A percentile compares a stretch with the other conserved stretches of the same genome.
Evolutionary conservation across 2,329 filamentous ascomycete species (phyloP).

Genomic region (Ascochyta koolunga): DNA sequence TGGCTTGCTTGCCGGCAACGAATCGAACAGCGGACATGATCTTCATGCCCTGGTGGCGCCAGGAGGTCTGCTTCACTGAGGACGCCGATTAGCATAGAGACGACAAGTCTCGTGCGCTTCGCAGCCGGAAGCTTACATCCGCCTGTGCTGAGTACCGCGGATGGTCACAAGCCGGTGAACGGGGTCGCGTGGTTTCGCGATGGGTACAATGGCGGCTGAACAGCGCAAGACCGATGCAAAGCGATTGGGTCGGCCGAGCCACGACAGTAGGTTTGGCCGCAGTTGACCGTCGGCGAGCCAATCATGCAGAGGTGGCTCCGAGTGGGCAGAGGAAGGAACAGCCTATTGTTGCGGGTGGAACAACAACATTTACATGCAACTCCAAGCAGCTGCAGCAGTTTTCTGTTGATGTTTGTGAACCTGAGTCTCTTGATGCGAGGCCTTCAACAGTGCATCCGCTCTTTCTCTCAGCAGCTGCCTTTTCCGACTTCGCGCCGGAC

Average conservation of each 20-base stretch:
- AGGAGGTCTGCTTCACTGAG: not conserved
- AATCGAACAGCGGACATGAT: conserved; percentile 35
- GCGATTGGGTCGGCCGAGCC: conserved; percentile 10
- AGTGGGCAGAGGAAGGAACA: conserved; percentile 11
- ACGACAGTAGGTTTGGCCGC: conserved; percentile 5
- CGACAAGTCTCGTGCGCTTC: not conserved
- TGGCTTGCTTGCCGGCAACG: conserved; percentile 32
- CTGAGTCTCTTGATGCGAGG: not conserved
- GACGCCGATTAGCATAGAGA: not conserved
- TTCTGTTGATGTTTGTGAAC: not conserved
- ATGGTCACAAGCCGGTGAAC: not conserved
- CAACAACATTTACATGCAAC: conserved; percentile 12
- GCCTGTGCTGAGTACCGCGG: not conserved
- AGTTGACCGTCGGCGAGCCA: conserved; percentile 10
- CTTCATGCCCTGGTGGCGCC: too few relatives aligned
- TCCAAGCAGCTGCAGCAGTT: conserved; percentile 7
- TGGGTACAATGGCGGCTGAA: not conserved
- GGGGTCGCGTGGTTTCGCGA: conserved; percentile 12
- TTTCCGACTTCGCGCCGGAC: conserved; percentile 27
- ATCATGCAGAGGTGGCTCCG: conserved; percentile 8
- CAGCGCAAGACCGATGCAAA: conserved; percentile 9
- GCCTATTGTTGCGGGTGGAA: conserved; percentile 16
- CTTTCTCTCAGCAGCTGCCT: conserved; percentile 21
- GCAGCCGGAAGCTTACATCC: conserved; percentile 1
- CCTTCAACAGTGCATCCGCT: not conserved